Conservation (phyloP, 2,329 filamentous ascomycete species). For the Ceratocystis albifundus region DNA sequence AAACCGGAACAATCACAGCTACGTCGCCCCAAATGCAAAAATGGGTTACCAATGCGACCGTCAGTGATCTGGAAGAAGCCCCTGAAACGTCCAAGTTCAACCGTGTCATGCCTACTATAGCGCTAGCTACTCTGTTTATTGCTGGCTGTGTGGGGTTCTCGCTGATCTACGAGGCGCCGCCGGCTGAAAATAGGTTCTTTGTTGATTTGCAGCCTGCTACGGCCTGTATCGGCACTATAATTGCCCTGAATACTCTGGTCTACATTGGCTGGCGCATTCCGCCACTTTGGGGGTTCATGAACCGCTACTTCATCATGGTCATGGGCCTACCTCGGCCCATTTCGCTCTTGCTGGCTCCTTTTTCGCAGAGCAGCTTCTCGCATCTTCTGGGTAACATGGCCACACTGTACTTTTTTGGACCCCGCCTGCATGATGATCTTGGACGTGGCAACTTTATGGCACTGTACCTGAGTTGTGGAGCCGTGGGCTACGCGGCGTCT, state of each 20-base stretch:
- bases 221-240: constrained; percentile 51
- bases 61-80: constrained; percentile 40
- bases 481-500: constrained; percentile 47
- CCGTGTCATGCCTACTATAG: constrained; percentile 45
- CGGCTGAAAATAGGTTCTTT: constrained; percentile 39
- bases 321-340: constrained; percentile 53
- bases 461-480: constrained; percentile 51
- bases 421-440: constrained; percentile 56
- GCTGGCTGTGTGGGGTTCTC: constrained; percentile 36
- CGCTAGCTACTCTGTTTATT: constrained; percentile 37
- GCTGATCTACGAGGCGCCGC: constrained; percentile 34
- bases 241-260: constrained; percentile 47
- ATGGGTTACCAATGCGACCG: constrained; percentile 35
- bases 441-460: constrained; percentile 57
- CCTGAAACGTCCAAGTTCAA: constrained; percentile 43
- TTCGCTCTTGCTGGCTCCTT: constrained; percentile 51
- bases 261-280: constrained; percentile 52
- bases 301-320: constrained; percentile 55
- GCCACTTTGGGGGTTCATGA: constrained; percentile 53
- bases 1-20: constrained; percentile 33
- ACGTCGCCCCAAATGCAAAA: constrained; percentile 34
- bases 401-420: constrained; percentile 54
- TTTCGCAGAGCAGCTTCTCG: constrained; percentile 53
- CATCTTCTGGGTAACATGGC: constrained; percentile 57
- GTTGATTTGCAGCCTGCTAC: constrained; percentile 50